phyloP scores from a whole-genome alignment of 352 stramenopile genomes.

The Phytophthora nicotianae region DNA sequence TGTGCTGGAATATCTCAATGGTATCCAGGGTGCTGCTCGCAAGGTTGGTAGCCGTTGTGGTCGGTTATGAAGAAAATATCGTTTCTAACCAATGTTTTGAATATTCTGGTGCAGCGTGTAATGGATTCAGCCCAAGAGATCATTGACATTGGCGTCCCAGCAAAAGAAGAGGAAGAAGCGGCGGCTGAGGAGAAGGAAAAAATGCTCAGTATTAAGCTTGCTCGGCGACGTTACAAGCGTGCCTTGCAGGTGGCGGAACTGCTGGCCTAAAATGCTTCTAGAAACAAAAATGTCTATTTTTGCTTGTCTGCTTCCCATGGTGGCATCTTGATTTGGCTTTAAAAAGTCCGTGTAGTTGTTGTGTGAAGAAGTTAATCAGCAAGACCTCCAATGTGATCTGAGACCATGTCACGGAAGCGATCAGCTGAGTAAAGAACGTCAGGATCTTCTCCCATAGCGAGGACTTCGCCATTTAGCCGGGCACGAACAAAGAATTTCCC shows the following conservation, averaged over 20 bases:
- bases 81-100: slow-evolving; percentile 1
- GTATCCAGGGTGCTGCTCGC: slow-evolving; percentile 69
- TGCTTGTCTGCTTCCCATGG: slow-evolving; percentile 10
- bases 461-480: slow-evolving; percentile 53
- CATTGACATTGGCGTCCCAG: slow-evolving; percentile 64
- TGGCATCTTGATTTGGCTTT: neutral
- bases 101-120: slow-evolving; percentile 51
- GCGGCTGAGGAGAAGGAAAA: slow-evolving; percentile 53
- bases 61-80: neutral
- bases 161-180: slow-evolving; percentile 48
- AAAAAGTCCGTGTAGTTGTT: neutral
- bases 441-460: slow-evolving; percentile 29
- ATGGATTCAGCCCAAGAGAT: slow-evolving; percentile 72
- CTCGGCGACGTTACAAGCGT: slow-evolving; percentile 78
- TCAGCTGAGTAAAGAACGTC: slow-evolving; percentile 38
- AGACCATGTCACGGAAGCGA: slow-evolving; percentile 50
- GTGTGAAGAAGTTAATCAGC: slow-evolving; percentile 9
- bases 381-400: slow-evolving; percentile 45
- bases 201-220: slow-evolving; percentile 60
- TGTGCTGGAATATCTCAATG: slow-evolving; percentile 74
- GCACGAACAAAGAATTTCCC: slow-evolving; percentile 63
- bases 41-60: slow-evolving; percentile 40
- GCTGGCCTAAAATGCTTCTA: slow-evolving; percentile 46
- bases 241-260: slow-evolving; percentile 77
- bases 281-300: slow-evolving; percentile 27